Conservation (phyloP, 768 basidiomycete genomes). For the Paxillus ammoniavirescens region DNA sequence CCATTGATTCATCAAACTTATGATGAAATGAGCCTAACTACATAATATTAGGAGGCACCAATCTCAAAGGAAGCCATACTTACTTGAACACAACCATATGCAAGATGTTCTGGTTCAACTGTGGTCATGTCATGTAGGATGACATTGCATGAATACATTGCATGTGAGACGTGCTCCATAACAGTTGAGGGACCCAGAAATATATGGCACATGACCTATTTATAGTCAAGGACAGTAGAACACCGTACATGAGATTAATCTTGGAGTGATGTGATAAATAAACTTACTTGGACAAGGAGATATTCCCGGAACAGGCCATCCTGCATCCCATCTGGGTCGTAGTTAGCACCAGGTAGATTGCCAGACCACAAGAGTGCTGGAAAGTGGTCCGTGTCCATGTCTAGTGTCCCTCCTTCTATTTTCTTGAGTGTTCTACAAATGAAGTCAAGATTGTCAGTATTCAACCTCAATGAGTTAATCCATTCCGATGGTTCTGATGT, state of each 20-base stretch:
- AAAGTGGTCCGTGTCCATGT: background rate
- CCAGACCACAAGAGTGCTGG: background rate
- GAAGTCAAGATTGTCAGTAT: background rate
- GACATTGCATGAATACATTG: background rate
- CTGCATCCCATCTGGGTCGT: background rate
- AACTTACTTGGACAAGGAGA: background rate
- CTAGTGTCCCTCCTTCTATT: background rate
- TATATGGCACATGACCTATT: constrained; percentile 1
- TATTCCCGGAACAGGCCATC: background rate
- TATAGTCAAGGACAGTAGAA: too few relatives aligned
- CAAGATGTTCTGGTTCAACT: constrained; percentile 1
- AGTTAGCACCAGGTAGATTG: background rate
- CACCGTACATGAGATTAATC: background rate
- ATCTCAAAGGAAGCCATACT: background rate
- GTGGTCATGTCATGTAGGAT: background rate
- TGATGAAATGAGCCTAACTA: too few relatives aligned
- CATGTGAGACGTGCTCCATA: background rate
- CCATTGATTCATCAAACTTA: too few relatives aligned
- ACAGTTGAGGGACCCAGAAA: background rate
- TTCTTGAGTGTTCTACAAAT: background rate
- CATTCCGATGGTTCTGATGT: too few relatives aligned
- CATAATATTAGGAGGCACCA: too few relatives aligned
- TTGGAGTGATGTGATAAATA: too few relatives aligned
- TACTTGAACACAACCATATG: constrained; percentile 1
- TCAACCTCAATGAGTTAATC: too few relatives aligned